These are phyloP conservation scores for Fraxinus floribunda DNA, from an alignment of 305 asterid genomes.

Conservation along the genomic window DNA sequence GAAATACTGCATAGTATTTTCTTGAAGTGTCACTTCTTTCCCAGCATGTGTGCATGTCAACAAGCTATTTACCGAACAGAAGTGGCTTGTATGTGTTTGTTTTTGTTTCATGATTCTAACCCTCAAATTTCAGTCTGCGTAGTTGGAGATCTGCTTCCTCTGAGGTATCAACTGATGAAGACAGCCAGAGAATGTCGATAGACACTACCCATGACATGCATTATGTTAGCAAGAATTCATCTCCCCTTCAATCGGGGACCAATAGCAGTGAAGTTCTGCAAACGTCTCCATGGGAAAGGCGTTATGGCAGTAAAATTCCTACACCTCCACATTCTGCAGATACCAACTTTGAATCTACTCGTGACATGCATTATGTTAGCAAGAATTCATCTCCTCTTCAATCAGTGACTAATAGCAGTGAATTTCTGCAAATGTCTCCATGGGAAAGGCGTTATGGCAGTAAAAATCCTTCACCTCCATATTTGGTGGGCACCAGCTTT, in stretches of 20 bases:
- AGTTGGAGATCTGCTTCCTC: not conserved
- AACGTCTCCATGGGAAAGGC: slow-evolving; percentile 6
- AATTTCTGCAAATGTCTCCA: not conserved
- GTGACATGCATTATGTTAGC: not conserved
- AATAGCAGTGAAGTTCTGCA: not conserved
- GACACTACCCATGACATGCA: not conserved
- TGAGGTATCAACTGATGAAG: not conserved
- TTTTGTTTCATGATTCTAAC: not conserved
- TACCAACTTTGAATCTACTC: not conserved
- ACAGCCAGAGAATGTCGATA: not conserved
- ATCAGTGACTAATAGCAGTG: not conserved
- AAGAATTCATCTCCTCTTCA: not conserved
- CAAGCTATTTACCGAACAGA: not conserved
- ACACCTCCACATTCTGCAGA: not conserved
- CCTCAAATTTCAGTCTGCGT: not conserved
- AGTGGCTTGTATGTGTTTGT: not conserved
- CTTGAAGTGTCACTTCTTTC: not conserved
- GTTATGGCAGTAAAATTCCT: slow-evolving; percentile 6
- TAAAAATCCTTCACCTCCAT: not conserved
- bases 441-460: slow-evolving; percentile 8
- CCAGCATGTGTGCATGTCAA: not conserved
- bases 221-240: not conserved
- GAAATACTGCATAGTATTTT: not conserved
- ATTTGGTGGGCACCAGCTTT: not conserved
- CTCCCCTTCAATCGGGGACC: not conserved